Conservation (phyloP, 2,329 filamentous ascomycete genomes). For the Hortaea sp. region DNA sequence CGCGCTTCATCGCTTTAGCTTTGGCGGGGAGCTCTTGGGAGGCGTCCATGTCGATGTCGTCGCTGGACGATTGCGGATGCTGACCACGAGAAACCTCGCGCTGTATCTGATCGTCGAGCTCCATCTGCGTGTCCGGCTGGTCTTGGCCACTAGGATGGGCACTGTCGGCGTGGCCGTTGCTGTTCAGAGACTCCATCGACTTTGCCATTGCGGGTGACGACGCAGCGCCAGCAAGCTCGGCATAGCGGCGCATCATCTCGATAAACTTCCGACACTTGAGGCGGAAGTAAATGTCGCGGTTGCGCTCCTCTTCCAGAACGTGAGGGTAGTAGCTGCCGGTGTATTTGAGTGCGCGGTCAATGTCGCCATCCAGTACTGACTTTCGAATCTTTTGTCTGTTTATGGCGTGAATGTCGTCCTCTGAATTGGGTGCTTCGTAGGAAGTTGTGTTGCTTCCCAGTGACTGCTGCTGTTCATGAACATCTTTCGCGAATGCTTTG, state of each 20-base stretch:
- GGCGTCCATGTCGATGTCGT: conserved; percentile 23
- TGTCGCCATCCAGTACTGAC: conserved; percentile 82
- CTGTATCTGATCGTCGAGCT: conserved; percentile 45
- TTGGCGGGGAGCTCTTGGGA: conserved; percentile 20
- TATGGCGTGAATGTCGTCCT: conserved; percentile 70
- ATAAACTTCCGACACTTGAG: conserved; percentile 86
- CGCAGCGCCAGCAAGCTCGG: conserved; percentile 48
- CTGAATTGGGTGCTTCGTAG: conserved; percentile 36
- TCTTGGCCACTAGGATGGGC: not conserved
- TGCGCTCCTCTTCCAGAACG: conserved; percentile 57
- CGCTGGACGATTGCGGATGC: conserved; percentile 9
- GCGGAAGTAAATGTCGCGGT: conserved; percentile 78
- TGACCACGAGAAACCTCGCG: conserved; percentile 13
- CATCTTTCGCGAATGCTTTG: conserved; percentile 68
- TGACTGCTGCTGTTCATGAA: conserved; percentile 61
- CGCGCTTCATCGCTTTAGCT: conserved; percentile 24
- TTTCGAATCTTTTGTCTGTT: conserved; percentile 74
- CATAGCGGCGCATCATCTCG: conserved; percentile 75
- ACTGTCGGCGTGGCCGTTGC: conserved; percentile 16
- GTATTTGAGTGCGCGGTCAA: conserved; percentile 78
- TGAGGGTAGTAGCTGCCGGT: conserved; percentile 69
- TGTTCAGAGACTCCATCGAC: conserved; percentile 17
- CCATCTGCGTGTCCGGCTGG: conserved; percentile 37
- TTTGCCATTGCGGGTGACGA: conserved; percentile 20
- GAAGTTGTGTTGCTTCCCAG: conserved; percentile 29